Evolutionary conservation across 2,329 filamentous ascomycete genomes (phyloP), one percentile per base, ranked within the genome.

Genomic region (Microthyrium microscopicum): DNA sequence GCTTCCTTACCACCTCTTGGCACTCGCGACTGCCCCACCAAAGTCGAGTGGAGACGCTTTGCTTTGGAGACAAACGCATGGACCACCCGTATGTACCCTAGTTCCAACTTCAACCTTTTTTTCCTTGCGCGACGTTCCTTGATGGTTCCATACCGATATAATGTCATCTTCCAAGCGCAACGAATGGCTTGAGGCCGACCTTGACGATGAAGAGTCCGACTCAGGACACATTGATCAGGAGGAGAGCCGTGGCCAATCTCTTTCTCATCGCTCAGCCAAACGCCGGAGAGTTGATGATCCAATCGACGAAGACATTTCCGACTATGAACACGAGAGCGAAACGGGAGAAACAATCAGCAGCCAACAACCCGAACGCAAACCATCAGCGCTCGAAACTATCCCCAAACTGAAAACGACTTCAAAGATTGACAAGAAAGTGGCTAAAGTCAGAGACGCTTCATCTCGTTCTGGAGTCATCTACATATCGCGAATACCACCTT

Each of bases 381-480:
- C 4, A 29, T 25, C 22, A 25, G 9, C 22, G 13, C 22, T 25
- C 27, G 9, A 29, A 8, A 18, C 27, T 9, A 9, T 8, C 27
- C 27, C 27, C 27, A 20, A 17, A 12, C 7, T 9, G 8, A 11
- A 34, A 34, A 17, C 21, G 39, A 45, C 33, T 37, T 22, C 29
- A 17, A 33, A 33, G 20, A 16, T 37, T 6, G 9, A 20, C 7
- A 36, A 34, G 12, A 77, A 80, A 48, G 67, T 80, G 31, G 67
- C 77, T 25, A 63, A 64, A 4, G 68, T 72, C 8, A 69, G 73
- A 40, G 66, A 67, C 22, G 72, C 73, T 16, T 65, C 77, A 39
- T 72, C 70, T 44, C 77, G 74, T 50, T 83, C 79, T 0, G 82
- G 82, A 41, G 78, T 91, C 9, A 64, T 89, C 39, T 91, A 89